Base-by-base conservation (phyloP, 2,329 filamentous ascomycete genomes). In the Zasmidium citrigriseum region DNA sequence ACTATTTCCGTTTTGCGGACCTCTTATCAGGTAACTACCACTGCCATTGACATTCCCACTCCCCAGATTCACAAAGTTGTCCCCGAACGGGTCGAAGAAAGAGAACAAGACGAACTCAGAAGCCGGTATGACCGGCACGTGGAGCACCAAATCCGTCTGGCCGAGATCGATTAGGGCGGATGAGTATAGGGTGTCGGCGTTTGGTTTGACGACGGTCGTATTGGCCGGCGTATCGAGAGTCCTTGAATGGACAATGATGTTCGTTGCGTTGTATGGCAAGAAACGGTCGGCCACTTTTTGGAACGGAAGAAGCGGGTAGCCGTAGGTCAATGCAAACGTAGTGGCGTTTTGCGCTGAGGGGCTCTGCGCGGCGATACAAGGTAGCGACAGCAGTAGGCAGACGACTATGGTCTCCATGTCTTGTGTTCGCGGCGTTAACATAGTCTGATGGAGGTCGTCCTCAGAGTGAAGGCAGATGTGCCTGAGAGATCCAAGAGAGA, bases 171-270 rank as follows among this genome's bases (percentile, higher is more conserved):
- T 64, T n/a, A 64, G 55, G 3, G 46, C 47, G 1, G 52, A 48
- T 2, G 64, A 63, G 47, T 67, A 68, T 2, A 67, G 22, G 7
- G 66, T 68, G 52, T 68, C 66, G 10, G 60, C 56, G 41, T 67
- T 67, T 7, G 66, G 65, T 46, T 61, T 64, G 9, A 68, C 65
- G 18, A 67, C 62, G 7, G 16, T 45, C 3, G 52, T 50, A 16
- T 46, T 25, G 3, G 25, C 44, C 16, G 64, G 45, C 3, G 57
- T 59, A 0, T 52, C n/a, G 11, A 65, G 61, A 11, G 48, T 20
- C 4, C 57, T 54, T 11, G 18, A 34, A 21, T 63, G 59, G 14
- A 51, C 54, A 16, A 64, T 18, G 9, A 46, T 50, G 45, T 67
- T 68, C 18, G 55, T 46, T 21, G 54, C 55, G 3, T 57, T 49